Evolutionary conservation across 768 basidiomycete species (phyloP), one percentile per base, ranked within the genome.

Genomic region (Chalciporus piperatus): DNA sequence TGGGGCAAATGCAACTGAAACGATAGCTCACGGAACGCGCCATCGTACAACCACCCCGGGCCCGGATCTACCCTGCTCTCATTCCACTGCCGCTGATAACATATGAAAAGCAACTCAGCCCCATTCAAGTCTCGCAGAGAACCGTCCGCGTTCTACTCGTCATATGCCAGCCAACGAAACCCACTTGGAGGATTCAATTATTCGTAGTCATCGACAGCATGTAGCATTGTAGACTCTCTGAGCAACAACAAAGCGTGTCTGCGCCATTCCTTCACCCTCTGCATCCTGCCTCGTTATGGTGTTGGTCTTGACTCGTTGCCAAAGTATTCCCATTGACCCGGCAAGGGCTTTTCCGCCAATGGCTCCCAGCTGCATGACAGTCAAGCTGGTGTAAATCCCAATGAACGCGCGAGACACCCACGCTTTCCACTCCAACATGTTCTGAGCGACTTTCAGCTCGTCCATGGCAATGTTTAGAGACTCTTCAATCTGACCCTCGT

Each of bases 341-440:
- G 76, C 54, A 83, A 82, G 20, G 92, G 82, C 52, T 83, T 85
- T 67, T 92, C 87, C 64, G 87, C 87, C 55, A 97, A 72, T 14
- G 89, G 78, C 67, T 96, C 94, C 93, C 92, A 97, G 35, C 95
- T 93, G 59, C 41, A 52, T 19, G 4, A 55, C 4, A 28, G 27
- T 57, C 40, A 55, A 47, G 51, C 38, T 39, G 28, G 13, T 44
- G 28, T 32, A 38, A 32, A 52, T 48, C 22, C 33, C 52, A 37
- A 44, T 11, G 12, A 27, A 42, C 5, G 22, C 4, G 55, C 8
- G 38, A 44, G 25, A 47, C 47, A 87, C 93, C 69, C 69, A 98
- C 95, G 89, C 82, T 74, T 95, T 96, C 93, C 92, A 98, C 65
- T 94, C 87, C n/a, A 86, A 64, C 87, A 97, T 89, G 72, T 89